Conservation (phyloP, 345 rosid genomes). For the Stellera chamaejasme region DNA sequence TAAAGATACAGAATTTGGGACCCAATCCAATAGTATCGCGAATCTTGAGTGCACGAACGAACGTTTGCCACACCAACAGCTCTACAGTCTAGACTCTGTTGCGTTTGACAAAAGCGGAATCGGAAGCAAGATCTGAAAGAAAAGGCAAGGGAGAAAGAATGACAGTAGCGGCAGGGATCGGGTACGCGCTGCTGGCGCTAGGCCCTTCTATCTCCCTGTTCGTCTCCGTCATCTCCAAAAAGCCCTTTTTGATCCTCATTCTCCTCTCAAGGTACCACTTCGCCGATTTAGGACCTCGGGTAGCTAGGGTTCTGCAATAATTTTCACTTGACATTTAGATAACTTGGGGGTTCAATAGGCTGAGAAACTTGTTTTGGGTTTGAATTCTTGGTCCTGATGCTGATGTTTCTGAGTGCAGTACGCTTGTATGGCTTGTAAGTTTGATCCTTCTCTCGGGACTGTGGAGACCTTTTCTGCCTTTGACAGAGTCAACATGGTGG, state of each 20-base stretch:
- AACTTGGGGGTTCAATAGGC: too few relatives aligned
- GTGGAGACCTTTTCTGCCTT: constrained; percentile 92
- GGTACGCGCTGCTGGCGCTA: constrained; percentile 72
- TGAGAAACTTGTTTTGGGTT: too few relatives aligned
- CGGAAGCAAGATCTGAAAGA: too few relatives aligned
- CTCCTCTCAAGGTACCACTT: constrained; percentile 76
- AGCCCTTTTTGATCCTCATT: constrained; percentile 88
- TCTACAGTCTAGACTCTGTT: too few relatives aligned
- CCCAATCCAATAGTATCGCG: too few relatives aligned
- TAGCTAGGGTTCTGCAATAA: too few relatives aligned
- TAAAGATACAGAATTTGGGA: too few relatives aligned
- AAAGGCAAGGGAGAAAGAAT: constrained; percentile 19
- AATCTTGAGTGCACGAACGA: too few relatives aligned
- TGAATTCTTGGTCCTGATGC: background rate
- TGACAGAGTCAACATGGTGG: constrained; percentile 67
- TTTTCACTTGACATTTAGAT: too few relatives aligned
- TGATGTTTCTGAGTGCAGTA: constrained; percentile 36
- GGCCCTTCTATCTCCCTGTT: constrained; percentile 89
- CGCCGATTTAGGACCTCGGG: background rate
- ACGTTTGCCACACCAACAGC: too few relatives aligned
- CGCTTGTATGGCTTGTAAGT: constrained; percentile 88
- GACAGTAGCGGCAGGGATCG: constrained; percentile 91
- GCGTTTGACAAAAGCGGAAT: too few relatives aligned
- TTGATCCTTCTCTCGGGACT: constrained; percentile 72
- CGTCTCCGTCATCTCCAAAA: constrained; percentile 83